Conservation (phyloP, 2,329 filamentous ascomycete genomes). For the Venturia nashicola region DNA sequence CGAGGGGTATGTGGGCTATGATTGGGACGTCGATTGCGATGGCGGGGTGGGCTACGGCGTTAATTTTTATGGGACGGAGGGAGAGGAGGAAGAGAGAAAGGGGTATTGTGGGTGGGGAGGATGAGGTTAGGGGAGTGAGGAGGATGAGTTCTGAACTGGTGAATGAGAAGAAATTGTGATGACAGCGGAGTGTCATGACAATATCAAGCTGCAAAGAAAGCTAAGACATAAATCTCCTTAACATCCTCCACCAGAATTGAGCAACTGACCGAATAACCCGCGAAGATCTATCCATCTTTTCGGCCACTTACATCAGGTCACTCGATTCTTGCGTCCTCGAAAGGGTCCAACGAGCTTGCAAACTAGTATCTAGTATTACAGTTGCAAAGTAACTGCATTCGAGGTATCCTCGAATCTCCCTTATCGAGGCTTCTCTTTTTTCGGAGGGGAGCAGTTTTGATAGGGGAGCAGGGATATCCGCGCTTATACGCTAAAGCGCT, state of each 20-base stretch:
- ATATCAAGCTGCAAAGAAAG: not conserved
- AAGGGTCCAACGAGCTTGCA: too few relatives aligned
- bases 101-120: not conserved
- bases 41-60: slow-evolving; percentile 44
- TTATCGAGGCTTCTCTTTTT: too few relatives aligned
- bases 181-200: not conserved
- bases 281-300: too few relatives aligned
- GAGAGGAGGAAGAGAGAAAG: slow-evolving; percentile 22
- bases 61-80: slow-evolving; percentile 35
- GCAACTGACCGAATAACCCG: too few relatives aligned
- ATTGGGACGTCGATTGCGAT: slow-evolving; percentile 50
- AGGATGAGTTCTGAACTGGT: not conserved
- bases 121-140: not conserved
- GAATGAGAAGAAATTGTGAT: not conserved
- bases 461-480: too few relatives aligned
- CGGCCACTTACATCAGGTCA: too few relatives aligned
- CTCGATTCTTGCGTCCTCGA: too few relatives aligned
- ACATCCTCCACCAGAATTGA: not conserved
- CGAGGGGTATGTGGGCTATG: slow-evolving; percentile 63
- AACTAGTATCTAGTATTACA: too few relatives aligned
- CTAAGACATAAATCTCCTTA: not conserved
- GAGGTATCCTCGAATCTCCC: too few relatives aligned
- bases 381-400: too few relatives aligned
- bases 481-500: too few relatives aligned
- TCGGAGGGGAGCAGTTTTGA: too few relatives aligned